These are phyloP conservation scores for Sordariomycetes sp. DNA, from an alignment of 2,329 filamentous ascomycete genomes.

Conservation along the genomic window DNA sequence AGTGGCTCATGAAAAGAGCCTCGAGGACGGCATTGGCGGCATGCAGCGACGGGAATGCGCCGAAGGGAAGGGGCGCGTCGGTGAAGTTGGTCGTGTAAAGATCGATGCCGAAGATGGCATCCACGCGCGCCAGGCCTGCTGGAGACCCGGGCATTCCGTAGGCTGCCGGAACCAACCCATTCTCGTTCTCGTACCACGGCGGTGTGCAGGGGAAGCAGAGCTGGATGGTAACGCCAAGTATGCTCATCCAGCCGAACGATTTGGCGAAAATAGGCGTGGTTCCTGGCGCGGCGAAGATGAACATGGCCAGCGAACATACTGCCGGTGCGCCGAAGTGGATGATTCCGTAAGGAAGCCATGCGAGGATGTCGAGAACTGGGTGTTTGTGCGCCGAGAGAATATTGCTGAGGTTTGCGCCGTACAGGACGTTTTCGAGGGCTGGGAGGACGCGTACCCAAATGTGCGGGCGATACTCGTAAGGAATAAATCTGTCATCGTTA, in stretches of 20 bases:
- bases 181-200: conserved; percentile 93
- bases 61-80: conserved; percentile 84
- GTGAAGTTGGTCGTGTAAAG: conserved; percentile 91
- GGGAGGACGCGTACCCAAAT: conserved; percentile 95
- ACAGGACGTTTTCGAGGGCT: conserved; percentile 90
- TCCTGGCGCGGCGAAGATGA: conserved; percentile 80
- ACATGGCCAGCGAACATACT: conserved; percentile 69
- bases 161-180: conserved; percentile 82
- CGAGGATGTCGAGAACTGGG: conserved; percentile 73
- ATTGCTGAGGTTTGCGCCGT: conserved; percentile 91
- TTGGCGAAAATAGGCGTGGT: conserved; percentile 77
- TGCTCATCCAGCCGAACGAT: conserved; percentile 87
- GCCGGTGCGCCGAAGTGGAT: conserved; percentile 83
- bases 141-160: conserved; percentile 88
- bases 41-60: conserved; percentile 89
- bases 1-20: conserved; percentile 85
- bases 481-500: conserved; percentile 61
- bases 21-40: conserved; percentile 83
- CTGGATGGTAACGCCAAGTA: conserved; percentile 80
- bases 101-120: conserved; percentile 82
- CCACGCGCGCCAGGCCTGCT: conserved; percentile 80
- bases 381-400: conserved; percentile 87
- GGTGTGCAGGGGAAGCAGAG: conserved; percentile 88
- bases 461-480: conserved; percentile 76
- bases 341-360: conserved; percentile 89